Base-by-base conservation (phyloP, 73 alveolate species). In the Durusdinium trenchii region DNA sequence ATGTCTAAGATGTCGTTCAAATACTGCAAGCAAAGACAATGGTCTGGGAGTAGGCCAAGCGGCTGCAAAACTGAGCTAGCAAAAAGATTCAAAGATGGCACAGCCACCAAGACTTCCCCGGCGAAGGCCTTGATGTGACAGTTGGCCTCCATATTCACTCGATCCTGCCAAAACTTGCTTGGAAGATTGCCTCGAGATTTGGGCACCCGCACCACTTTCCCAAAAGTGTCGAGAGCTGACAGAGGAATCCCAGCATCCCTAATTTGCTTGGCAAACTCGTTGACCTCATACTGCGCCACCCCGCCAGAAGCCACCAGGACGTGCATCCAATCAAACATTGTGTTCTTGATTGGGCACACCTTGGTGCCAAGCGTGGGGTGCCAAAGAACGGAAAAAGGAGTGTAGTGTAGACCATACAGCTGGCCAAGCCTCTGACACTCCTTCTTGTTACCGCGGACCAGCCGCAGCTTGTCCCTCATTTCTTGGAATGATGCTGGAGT, bases 261-360 rank as follows among this genome's bases (percentile, higher is more conserved):
- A 30, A 81, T 28, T 6, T 45, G 45, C 10, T 30, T 20, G 67
- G 50, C 47, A 51, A 83, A 30, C 40, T 57, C 94, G 40, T 83
- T 83, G 94, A 83, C 50, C 36, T 52, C 50, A 36, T 51, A 50
- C 94, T 83, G 94, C 76, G 76, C 94, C 30, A 83, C 76, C 7
- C 94, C 78, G n/a, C 94, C 78, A 38, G 52, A 35, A 40, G 76
- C 75, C 9, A 36, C 76, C 42, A 83, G 75, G 35, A 83, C 60
- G 75, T 35, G 94, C 94, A 51, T 50, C 94, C 94, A 83, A 32
- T 83, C 94, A 35, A 18, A n/a, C 76, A 46, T 81, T 36, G 92
- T 81, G 92, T 12, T 40, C 69, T 81, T 64, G 38, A 36, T 48
- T 64, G 67, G 91, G 69, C 91, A 46, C 18, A 81, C 69, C 23